Evolutionary conservation across 1,284 basidiomycete species (phyloP).

Genomic region (Moesziomyces globuligerus): DNA sequence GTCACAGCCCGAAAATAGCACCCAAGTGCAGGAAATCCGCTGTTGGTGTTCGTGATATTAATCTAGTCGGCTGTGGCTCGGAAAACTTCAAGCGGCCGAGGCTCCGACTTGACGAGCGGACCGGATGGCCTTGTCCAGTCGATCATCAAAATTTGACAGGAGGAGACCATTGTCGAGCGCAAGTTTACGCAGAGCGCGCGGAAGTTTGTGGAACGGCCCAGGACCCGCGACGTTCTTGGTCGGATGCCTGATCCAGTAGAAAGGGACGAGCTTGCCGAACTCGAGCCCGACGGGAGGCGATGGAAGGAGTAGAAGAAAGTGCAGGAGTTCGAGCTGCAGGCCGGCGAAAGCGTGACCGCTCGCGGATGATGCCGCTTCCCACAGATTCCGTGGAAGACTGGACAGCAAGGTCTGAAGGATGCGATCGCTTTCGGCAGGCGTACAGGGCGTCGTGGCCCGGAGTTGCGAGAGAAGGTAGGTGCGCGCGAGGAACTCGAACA

Average conservation of each 20-base stretch:
- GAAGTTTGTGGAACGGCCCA: slow-evolving; percentile 30
- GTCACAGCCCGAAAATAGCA: too few relatives aligned
- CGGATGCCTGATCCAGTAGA: slow-evolving; percentile 41
- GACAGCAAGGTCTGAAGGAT: slow-evolving; percentile 22
- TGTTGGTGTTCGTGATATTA: too few relatives aligned
- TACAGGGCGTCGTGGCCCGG: slow-evolving; percentile 11
- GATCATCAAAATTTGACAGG: slow-evolving; percentile 11
- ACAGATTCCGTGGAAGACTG: slow-evolving; percentile 29
- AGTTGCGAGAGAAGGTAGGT: slow-evolving; percentile 28
- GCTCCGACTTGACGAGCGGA: slow-evolving; percentile 6
- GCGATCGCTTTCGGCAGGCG: slow-evolving; percentile 9
- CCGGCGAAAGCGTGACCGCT: slow-evolving; percentile 16
- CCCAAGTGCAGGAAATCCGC: too few relatives aligned
- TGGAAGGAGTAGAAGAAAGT: slow-evolving; percentile 33
- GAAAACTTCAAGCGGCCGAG: too few relatives aligned
- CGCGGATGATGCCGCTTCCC: slow-evolving; percentile 21
- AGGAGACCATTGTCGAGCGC: slow-evolving; percentile 28
- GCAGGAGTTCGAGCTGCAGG: slow-evolving; percentile 30
- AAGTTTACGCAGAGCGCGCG: slow-evolving; percentile 16
- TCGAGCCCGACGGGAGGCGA: slow-evolving; percentile 12
- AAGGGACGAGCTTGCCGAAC: slow-evolving; percentile 30
- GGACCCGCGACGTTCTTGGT: slow-evolving; percentile 24
- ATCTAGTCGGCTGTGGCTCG: too few relatives aligned
- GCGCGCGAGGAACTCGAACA: slow-evolving; percentile 51
- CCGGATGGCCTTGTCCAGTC: slow-evolving; percentile 30